Evolutionary conservation across 2,329 filamentous ascomycete species (phyloP).

Genomic region (Cercospora berteroae): DNA sequence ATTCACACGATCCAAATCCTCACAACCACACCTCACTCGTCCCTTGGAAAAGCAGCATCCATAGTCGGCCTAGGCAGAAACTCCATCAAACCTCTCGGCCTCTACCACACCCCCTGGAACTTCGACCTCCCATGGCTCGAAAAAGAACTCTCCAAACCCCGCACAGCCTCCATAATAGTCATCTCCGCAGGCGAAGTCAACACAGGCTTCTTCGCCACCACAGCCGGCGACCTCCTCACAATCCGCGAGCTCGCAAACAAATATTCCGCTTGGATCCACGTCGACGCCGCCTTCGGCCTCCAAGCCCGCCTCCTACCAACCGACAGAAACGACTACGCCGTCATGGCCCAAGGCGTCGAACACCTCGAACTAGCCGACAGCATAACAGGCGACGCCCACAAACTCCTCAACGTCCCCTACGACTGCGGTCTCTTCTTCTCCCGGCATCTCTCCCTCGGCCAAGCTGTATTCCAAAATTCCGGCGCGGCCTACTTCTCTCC

Average conservation of each 20-base stretch:
- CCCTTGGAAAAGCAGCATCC: conserved; percentile 77
- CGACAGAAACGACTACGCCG: conserved; percentile 52
- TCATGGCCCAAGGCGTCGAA: conserved; percentile 52
- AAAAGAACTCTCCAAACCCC: conserved; percentile 52
- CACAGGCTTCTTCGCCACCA: conserved; percentile 74
- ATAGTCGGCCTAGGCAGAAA: conserved; percentile 73
- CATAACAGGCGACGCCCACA: conserved; percentile 83
- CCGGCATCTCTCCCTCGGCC: conserved; percentile 58
- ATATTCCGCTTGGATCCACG: conserved; percentile 81
- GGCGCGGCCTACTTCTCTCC: conserved; percentile 75
- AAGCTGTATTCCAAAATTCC: conserved; percentile 72
- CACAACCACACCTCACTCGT: conserved; percentile 80
- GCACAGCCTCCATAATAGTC: conserved; percentile 68
- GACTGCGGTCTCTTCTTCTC: conserved; percentile 90
- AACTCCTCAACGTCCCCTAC: conserved; percentile 92
- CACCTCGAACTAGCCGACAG: conserved; percentile 82
- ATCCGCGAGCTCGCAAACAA: conserved; percentile 69
- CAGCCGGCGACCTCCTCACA: conserved; percentile 57
- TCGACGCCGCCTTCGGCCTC: conserved; percentile 88
- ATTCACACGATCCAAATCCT: conserved; percentile 71
- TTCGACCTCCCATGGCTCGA: conserved; percentile 68
- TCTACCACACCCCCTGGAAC: conserved; percentile 60
- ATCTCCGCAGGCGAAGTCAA: conserved; percentile 91
- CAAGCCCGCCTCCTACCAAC: conserved; percentile 67
- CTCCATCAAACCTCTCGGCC: conserved; percentile 62